Percentiles rank a stretch among this genome's conserved stretches.
Evolutionary conservation across 2,329 filamentous ascomycete genomes (phyloP).

Genomic region (Paraconiothyrium brasiliense): DNA sequence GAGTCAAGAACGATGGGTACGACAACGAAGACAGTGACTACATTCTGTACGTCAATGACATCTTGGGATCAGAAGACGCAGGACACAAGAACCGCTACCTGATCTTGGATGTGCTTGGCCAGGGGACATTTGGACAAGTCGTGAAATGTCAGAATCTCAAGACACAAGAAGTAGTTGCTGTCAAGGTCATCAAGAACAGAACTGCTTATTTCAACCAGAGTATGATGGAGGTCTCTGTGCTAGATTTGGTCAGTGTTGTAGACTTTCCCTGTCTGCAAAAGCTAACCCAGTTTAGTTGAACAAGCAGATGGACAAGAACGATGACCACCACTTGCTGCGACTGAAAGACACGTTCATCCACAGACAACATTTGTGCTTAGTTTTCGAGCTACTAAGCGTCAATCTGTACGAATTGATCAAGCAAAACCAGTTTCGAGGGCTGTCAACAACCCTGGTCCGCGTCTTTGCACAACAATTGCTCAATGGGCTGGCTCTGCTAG

Average conservation of each 20-base stretch:
- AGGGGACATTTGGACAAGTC: slow-evolving; percentile 97
- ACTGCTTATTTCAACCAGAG: slow-evolving; percentile 99
- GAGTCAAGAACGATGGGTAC: slow-evolving; percentile 97
- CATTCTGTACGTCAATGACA: slow-evolving; percentile 98
- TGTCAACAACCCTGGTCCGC: slow-evolving; percentile 95
- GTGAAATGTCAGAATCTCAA: slow-evolving; percentile 99
- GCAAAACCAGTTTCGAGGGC: slow-evolving; percentile 96
- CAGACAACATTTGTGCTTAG: slow-evolving; percentile 92
- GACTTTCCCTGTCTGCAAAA: background rate
- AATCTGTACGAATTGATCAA: slow-evolving; percentile 99
- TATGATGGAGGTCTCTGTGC: slow-evolving; percentile 99
- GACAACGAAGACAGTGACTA: slow-evolving; percentile 99
- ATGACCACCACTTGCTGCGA: slow-evolving; percentile 93
- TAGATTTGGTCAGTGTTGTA: slow-evolving; percentile 77
- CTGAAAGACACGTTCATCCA: slow-evolving; percentile 99
- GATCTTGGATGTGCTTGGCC: slow-evolving; percentile 94
- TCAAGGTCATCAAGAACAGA: slow-evolving; percentile 99
- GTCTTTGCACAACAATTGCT: slow-evolving; percentile 97
- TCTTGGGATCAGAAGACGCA: slow-evolving; percentile 95
- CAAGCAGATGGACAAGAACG: slow-evolving; percentile 98
- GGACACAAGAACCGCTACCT: slow-evolving; percentile 99
- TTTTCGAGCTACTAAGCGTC: slow-evolving; percentile 95
- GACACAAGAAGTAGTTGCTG: slow-evolving; percentile 96
- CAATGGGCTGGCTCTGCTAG: slow-evolving; percentile 88
- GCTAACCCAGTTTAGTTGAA: slow-evolving; percentile 73